Evolutionary conservation across 2,329 filamentous ascomycete species (phyloP), one percentile per base, ranked within the genome.

Genomic region (Ophiocordyceps polyrhachis-furcata): DNA sequence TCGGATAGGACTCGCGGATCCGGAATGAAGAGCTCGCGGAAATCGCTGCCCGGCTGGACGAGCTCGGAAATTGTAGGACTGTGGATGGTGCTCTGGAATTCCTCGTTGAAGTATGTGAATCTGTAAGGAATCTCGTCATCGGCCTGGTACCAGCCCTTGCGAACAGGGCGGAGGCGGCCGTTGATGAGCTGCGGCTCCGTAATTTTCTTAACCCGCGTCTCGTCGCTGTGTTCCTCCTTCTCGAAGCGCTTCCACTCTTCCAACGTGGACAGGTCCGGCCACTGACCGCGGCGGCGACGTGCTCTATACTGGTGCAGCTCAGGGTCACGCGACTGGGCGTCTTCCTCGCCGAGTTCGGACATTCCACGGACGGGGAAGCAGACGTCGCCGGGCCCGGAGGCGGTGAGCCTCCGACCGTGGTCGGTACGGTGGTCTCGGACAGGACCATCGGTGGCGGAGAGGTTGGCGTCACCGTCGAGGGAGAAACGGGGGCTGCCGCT

Each of bases 31-130:
- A 98, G 73, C 53, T 94, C 84, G 47, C 73, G 73, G 59, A 98
- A 98, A 40, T 75, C 83, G 48, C 80, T 74, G 6, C 86, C 91
- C 0, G 84, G 80, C 52, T 94, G 87, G 9, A 93, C 74, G 19
- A 98, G 72, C 58, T 95, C 91, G 2, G 87, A 93, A 46, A 98
- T 94, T 0, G 83, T 91, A 61, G 93, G 85, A 48, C 87, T 91
- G 61, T 98, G 91, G 49, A 98, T 93, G 0, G 91, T 98, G 60
- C 84, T 93, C 55, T 86, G 82, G 46, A 96, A 86, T 50, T 94
- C 86, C 58, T 96, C 91, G 60, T 96, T 96, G 70, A 98, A 98
- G 61, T 98, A 98, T 0, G 91, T 96, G 60, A 95, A 98, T 23
- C 91, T 76, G 59, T 93, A 96, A 0, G 91, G 91, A 0, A 81